Base-by-base conservation (phyloP, 2,329 filamentous ascomycete genomes). In the Colletotrichum liaoningense region DNA sequence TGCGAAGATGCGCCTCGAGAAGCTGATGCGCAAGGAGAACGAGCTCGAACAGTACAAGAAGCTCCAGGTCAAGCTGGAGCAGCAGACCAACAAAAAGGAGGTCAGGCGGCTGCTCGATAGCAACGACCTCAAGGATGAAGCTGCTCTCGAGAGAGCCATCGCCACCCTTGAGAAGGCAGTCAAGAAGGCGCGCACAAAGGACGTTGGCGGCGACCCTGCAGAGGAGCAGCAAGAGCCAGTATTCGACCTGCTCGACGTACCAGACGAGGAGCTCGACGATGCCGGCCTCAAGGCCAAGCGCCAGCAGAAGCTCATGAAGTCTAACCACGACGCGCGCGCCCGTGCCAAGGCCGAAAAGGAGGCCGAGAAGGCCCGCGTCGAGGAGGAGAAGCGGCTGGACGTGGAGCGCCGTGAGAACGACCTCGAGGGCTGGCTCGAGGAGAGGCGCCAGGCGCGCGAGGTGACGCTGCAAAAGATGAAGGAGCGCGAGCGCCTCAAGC, bases 281-380 rank as follows among this genome's bases (percentile, higher is more conserved):
- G 94, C 95, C 6, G 92, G 92, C 19, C 81, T 98, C 72, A 98
- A 98, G 82, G 92, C 96, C 79, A 99, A 99, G 83, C 92, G 95
- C 14, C 95, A 97, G 77, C 97, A 99, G 81, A 91, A 94, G 38
- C 88, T 99, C 1, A 91, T 98, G 84, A 99, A 98, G 83, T 95
- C 95, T 1, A 98, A 97, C 78, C 93, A 98, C 79, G 97, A 98
- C 76, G 97, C 97, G 5, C 91, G 97, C 19, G 94, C 94, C 28
- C 92, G 97, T n/a, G 95, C 97, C 46, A 98, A 98, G 84, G 94
- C 93, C 0, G 97, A 99, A 81, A 99, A 98, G 82, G 95, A 98
- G 79, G 93, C 93, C 2, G 97, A 98, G 79, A 97, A 95, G 83
- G 94, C 94, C 0, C 90, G 97, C 7, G 82, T 93, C 74, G 94